These are phyloP conservation scores for Amanita rubescens DNA, from an alignment of 768 basidiomycete species.

Conservation along the genomic window DNA sequence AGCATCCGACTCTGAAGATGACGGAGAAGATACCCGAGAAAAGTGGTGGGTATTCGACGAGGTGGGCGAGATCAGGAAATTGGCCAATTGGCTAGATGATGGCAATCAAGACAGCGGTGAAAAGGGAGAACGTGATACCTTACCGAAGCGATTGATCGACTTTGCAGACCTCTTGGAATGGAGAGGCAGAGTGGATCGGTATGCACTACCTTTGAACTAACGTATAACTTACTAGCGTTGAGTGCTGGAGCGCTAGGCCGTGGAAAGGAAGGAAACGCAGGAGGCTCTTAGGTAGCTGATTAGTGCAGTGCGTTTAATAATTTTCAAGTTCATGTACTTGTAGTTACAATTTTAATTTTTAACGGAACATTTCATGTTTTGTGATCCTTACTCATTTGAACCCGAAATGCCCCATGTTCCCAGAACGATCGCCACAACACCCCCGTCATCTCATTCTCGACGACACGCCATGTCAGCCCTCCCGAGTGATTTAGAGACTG, in stretches of 20 bases:
- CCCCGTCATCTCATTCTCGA: not conserved
- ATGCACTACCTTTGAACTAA: conserved; percentile 13
- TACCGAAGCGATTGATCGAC: conserved; percentile 49
- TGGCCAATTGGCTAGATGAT: conserved; percentile 53
- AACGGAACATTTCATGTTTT: not conserved
- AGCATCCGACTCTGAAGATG: not conserved
- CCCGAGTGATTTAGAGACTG: conserved; percentile 10
- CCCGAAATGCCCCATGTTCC: not conserved
- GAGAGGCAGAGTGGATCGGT: conserved; percentile 37
- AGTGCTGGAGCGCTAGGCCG: too few relatives aligned
- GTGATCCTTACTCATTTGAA: too few relatives aligned
- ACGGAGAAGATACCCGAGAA: conserved; percentile 26
- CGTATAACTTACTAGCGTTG: not conserved
- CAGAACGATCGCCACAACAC: not conserved
- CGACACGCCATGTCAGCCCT: not conserved
- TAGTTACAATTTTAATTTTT: not conserved
- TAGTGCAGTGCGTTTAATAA: not conserved
- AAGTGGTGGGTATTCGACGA: conserved; percentile 78
- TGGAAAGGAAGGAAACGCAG: too few relatives aligned
- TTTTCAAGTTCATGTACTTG: not conserved
- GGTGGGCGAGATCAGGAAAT: conserved; percentile 52
- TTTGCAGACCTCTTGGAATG: conserved; percentile 58
- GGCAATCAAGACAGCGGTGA: conserved; percentile 13
- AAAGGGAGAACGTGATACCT: conserved; percentile 27
- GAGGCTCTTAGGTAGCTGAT: not conserved